Conservation (phyloP, 768 basidiomycete genomes). For the Boletus fagicola region DNA sequence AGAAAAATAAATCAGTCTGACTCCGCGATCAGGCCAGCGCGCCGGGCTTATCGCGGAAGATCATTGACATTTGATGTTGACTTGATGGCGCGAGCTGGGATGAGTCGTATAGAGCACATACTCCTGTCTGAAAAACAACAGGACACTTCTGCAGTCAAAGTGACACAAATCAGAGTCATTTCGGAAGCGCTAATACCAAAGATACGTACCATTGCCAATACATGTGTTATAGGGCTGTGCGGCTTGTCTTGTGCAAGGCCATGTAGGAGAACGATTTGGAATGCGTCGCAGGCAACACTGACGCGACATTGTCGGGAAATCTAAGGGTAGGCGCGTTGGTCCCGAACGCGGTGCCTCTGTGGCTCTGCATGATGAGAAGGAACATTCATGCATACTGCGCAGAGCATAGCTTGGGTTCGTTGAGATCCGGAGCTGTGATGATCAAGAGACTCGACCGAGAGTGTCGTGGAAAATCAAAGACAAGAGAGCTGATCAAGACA, state of each 20-base stretch:
- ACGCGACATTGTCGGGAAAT: neutral
- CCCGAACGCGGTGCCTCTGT: too few relatives aligned
- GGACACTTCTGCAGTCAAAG: neutral
- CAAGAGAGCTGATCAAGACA: neutral
- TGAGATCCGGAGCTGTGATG: neutral
- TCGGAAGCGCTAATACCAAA: neutral
- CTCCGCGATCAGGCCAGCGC: slow-evolving; percentile 1
- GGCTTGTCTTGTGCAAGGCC: neutral
- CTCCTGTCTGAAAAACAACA: neutral
- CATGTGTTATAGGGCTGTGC: neutral
- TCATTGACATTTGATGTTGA: neutral
- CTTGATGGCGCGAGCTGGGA: too few relatives aligned
- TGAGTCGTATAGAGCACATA: neutral
- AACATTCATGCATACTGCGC: neutral
- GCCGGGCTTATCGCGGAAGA: neutral
- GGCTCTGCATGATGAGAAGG: neutral
- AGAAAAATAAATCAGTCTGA: slow-evolving; percentile 7
- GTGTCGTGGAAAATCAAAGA: neutral
- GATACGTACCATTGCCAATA: neutral
- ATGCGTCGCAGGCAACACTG: neutral
- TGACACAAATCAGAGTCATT: slow-evolving; percentile 6
- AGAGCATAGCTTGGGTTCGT: neutral
- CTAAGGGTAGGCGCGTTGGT: too few relatives aligned
- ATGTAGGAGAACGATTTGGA: neutral
- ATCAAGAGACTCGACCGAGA: neutral